Evolutionary conservation across 257 asterid species (phyloP).

Genomic region (Haberlea rhodopensis): DNA sequence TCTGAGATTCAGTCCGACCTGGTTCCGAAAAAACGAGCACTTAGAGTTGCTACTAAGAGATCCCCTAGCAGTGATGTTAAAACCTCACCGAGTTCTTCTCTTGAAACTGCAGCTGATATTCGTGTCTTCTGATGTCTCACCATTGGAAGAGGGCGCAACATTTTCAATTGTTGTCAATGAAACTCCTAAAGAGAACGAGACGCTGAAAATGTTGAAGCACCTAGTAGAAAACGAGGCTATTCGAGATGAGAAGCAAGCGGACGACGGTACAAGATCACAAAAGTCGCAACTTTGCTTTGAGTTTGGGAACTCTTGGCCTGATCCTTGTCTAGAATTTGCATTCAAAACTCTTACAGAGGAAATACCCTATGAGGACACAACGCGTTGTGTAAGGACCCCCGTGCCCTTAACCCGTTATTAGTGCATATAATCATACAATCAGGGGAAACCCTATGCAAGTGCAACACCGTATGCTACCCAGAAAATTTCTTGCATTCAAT

Average conservation of each 20-base stretch:
- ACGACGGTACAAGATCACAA: conserved; percentile 16
- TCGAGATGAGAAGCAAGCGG: conserved; percentile 22
- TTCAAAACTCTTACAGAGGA: conserved; percentile 45
- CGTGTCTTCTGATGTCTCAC: neutral
- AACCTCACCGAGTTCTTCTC: neutral
- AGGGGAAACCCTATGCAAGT: too few relatives aligned
- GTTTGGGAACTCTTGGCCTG: conserved; percentile 44
- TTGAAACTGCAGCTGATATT: neutral
- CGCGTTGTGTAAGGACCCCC: too few relatives aligned
- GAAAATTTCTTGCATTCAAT: too few relatives aligned
- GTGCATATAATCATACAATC: too few relatives aligned
- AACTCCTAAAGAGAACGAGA: conserved; percentile 10
- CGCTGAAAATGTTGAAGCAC: conserved; percentile 14
- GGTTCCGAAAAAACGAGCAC: neutral
- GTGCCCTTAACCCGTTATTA: too few relatives aligned
- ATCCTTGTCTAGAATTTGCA: conserved; percentile 40
- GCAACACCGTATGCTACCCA: too few relatives aligned
- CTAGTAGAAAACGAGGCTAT: conserved; percentile 5
- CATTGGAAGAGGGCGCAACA: neutral
- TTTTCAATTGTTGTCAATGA: neutral
- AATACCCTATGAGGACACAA: conserved; percentile 28
- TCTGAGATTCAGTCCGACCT: neutral
- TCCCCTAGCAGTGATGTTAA: neutral
- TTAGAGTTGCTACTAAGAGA: neutral
- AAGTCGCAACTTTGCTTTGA: conserved; percentile 28